Percentiles rank a stretch among this genome's conserved stretches.
Evolutionary conservation across 2,329 filamentous ascomycete species (phyloP).

Genomic region (Exophiala viscosa): DNA sequence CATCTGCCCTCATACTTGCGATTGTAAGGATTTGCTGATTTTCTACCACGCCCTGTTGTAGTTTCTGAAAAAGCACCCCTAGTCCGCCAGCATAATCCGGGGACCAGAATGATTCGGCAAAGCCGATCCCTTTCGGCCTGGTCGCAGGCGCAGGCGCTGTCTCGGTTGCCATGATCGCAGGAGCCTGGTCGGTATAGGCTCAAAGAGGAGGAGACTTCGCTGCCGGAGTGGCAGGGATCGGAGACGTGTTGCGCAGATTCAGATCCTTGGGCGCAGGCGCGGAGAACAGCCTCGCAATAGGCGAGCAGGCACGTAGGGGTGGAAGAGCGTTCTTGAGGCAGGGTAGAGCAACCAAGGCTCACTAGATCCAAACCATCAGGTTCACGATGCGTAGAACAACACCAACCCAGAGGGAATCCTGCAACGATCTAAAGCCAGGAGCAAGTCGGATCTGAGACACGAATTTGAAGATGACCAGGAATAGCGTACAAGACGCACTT

Average conservation of each 20-base stretch:
- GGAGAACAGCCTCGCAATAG: not conserved
- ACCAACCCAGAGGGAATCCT: not conserved
- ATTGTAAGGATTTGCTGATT: conserved; percentile 91
- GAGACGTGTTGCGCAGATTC: not conserved
- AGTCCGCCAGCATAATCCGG: conserved; percentile 94
- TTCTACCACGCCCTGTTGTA: conserved; percentile 92
- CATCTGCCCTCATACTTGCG: conserved; percentile 89
- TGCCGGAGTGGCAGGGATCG: not conserved
- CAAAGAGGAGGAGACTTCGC: no score
- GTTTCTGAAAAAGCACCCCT: conserved; percentile 90
- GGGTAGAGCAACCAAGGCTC: not conserved
- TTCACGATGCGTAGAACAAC: no score
- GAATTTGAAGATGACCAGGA: conserved; percentile 6
- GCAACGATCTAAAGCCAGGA: not conserved
- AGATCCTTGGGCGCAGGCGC: not conserved
- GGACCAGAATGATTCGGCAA: conserved; percentile 97
- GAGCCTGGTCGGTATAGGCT: not conserved
- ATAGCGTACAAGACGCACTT: not conserved
- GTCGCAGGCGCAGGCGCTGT: conserved; percentile 1
- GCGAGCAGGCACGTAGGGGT: not conserved
- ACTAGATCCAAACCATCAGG: not conserved
- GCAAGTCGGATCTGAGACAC: conserved; percentile 12
- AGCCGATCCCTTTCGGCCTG: conserved; percentile 67
- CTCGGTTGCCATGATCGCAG: conserved; percentile 12
- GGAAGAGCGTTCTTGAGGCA: not conserved